Percentiles rank a stretch among this genome's conserved stretches.
phyloP scores from a whole-genome alignment of 441 rosid genomes.

The Omphalea diandra region DNA sequence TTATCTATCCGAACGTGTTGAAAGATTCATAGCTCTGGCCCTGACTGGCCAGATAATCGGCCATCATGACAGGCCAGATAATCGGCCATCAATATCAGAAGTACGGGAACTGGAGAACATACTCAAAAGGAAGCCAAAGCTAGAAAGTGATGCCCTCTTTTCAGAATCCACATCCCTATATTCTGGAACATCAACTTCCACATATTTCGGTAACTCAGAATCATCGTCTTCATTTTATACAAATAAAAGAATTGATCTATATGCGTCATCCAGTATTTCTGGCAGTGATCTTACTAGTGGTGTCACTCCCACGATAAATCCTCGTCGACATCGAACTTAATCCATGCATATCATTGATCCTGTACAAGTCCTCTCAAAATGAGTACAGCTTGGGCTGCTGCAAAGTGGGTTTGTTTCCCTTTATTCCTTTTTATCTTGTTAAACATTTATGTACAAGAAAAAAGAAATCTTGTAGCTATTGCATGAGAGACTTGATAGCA shows the following conservation, averaged over 20 bases:
- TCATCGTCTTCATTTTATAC: constrained; percentile 42
- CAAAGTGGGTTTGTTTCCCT: no score
- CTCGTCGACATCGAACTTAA: no score
- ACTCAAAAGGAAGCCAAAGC: constrained; percentile 47
- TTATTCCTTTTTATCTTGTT: no score
- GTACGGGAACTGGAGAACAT: constrained; percentile 72
- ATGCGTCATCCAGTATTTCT: no score
- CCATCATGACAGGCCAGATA: constrained; percentile 62
- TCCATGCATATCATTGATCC: no score
- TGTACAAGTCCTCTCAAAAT: no score
- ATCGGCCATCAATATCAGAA: constrained; percentile 65
- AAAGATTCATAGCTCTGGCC: constrained; percentile 56
- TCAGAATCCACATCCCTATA: constrained; percentile 19
- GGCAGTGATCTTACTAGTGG: no score
- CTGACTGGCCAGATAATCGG: constrained; percentile 63
- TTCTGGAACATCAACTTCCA: constrained; percentile 3
- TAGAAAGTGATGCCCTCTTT: constrained; percentile 20
- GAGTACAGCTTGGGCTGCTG: no score
- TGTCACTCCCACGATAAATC: no score
- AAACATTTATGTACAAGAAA: no score
- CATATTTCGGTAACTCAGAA: constrained; percentile 31
- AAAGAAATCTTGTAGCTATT: no score
- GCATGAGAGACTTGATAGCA: no score
- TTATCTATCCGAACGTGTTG: constrained; percentile 64
- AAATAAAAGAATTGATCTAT: constrained; percentile 29